Percentiles rank a stretch among this genome's conserved stretches.
Evolutionary conservation across 306 rosid genomes (phyloP).

Genomic region (Casuarina glauca): DNA sequence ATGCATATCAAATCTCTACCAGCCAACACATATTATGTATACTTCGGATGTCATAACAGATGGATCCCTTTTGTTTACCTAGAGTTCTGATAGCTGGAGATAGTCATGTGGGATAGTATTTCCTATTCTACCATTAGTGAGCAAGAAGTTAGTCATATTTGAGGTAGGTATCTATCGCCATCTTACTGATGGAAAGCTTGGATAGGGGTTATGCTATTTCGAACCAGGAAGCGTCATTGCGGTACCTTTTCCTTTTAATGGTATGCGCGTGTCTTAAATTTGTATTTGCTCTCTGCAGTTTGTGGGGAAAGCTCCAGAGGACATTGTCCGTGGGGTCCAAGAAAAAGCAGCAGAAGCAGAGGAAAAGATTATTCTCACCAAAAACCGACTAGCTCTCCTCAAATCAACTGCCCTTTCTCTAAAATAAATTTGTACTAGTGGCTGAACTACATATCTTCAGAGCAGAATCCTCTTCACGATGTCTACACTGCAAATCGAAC

Average conservation of each 20-base stretch:
- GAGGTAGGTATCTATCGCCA: background rate
- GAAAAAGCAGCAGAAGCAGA: conserved; percentile 84
- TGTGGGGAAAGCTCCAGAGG: conserved; percentile 82
- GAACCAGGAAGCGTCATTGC: background rate
- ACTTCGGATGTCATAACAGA: background rate
- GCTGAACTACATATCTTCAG: background rate
- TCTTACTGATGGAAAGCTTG: background rate
- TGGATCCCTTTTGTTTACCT: background rate
- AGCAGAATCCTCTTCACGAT: background rate
- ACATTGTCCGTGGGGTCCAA: conserved; percentile 69
- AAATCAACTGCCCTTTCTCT: conserved; percentile 51
- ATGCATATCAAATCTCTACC: background rate
- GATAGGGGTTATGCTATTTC: too few species aligned
- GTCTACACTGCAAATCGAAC: background rate
- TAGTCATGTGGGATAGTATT: background rate
- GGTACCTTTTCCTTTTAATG: background rate
- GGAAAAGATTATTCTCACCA: conserved; percentile 81
- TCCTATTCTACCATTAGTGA: background rate
- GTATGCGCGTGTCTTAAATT: conserved; percentile 6
- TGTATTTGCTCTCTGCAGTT: conserved; percentile 52
- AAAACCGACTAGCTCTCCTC: conserved; percentile 71
- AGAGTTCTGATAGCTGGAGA: background rate
- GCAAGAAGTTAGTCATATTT: background rate
- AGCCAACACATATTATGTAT: background rate
- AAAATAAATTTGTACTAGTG: conserved; percentile 24